Evolutionary conservation across 345 rosid genomes (phyloP).

Genomic region (Rhodomyrtus tomentosa): DNA sequence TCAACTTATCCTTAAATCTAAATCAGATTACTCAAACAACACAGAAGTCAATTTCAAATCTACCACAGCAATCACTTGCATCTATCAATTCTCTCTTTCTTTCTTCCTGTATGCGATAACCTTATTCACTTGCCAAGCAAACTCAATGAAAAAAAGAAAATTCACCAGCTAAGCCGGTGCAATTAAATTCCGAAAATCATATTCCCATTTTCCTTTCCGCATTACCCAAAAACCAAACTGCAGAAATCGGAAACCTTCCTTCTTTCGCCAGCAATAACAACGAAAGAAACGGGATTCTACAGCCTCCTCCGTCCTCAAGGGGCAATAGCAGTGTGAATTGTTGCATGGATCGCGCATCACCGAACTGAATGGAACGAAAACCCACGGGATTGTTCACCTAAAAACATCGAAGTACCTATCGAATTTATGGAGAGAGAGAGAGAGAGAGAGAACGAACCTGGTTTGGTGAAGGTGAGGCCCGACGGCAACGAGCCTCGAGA

Average conservation of each 20-base stretch:
- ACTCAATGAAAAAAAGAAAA: not conserved
- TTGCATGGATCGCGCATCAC: not conserved
- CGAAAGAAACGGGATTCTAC: not conserved
- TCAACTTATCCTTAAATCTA: not conserved
- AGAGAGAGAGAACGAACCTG: not conserved
- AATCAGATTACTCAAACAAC: not conserved
- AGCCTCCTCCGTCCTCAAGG: not conserved
- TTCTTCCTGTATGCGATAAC: not conserved
- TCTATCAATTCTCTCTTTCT: not conserved
- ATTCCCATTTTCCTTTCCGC: not conserved
- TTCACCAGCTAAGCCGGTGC: not conserved
- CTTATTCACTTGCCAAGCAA: not conserved
- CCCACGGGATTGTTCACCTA: not conserved
- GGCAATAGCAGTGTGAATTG: not conserved
- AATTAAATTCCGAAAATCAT: not conserved
- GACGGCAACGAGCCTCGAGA: not conserved
- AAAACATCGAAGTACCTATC: not conserved
- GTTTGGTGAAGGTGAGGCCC: not conserved
- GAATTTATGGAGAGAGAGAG: not conserved
- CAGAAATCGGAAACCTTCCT: not conserved
- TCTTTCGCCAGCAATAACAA: not conserved
- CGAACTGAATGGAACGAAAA: not conserved
- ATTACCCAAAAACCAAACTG: not conserved
- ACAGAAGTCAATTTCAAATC: not conserved
- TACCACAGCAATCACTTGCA: not conserved